Base-by-base conservation (phyloP, 2,329 filamentous ascomycete species). In the Pseudopyrenochaeta lycopersici region DNA sequence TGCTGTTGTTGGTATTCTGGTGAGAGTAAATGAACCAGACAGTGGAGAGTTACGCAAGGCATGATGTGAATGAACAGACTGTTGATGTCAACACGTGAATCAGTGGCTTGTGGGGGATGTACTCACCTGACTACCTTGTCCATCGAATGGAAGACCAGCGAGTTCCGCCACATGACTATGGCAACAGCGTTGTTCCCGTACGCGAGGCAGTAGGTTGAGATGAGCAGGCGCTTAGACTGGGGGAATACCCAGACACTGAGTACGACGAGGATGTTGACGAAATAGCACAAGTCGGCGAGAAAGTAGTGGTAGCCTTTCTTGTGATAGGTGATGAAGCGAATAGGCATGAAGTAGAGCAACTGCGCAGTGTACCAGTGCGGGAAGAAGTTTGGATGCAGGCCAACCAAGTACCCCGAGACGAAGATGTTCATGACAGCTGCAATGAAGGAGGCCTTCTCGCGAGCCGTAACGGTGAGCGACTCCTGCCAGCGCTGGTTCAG, bases 111-210 rank as follows among this genome's bases (percentile, higher is more conserved):
- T 15, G 44, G 20, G 31, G 21, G 12, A 14, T 42, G 62, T 32
- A 53, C 79, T 63, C 77, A 87, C 73, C 91, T 95, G 11, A 93
- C 96, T 56, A 98, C 92, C 78, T 99, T 99, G 82, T 99, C 95
- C 77, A 99, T 88, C 72, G 92, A 96, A 81, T 99, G 95, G 76
- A 99, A 99, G 41, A 99, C 95, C 71, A 99, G 85, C 29, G 93
- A 97, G 76, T 99, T 99, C 60, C 95, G 88, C 95, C 95, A 99
- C 93, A 99, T 95, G 72, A 95, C 92, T 74, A 99, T 98, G 11
- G 95, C 95, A 41, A 97, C 88, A 17, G 95, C 95, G 72, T 99
- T 99, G 78, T 99, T 99, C 59, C 95, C 95, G 71, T 91, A 96
- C 9, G 93, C 91, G 30, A 99, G 82, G 70, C 95, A 98, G 76